Evolutionary conservation across 2,329 filamentous ascomycete species (phyloP), one percentile per base, ranked within the genome.

Genomic region (Madurella mycetomatis): DNA sequence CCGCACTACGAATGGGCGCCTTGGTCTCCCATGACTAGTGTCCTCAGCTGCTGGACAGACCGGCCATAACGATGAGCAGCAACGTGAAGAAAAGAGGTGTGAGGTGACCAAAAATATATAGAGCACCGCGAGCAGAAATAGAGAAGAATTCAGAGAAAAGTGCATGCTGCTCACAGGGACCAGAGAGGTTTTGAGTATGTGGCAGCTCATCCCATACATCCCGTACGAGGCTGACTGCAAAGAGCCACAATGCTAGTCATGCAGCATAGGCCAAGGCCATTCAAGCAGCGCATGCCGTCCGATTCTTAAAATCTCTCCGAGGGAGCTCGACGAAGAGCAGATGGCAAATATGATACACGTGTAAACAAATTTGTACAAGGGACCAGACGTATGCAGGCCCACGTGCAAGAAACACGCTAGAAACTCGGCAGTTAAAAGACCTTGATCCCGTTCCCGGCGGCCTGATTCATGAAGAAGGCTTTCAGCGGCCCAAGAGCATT

Each of bases 401-500:
- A 55, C 42, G 46, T 39, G 55, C 25, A 25, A 25, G 47, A 37
- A 41, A 37, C n/a, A 18, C 49, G 39, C 45, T 47, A 46, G 34
- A 53, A 41, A n/a, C 13, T 16, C 16, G 40, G 9, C 19, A 12
- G 37, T 63, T 40, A 66, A 40, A 73, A 68, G n/a, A 78, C 62
- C 64, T 77, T 80, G 41, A 70, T 63, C 7, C 80, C 79, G 41
- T 74, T 78, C 7, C 80, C 81, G 9, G 82, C 80, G 9, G 83
- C 83, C 68, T 84, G 82, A 49, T 82, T 82, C 92, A 97, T 97
- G 58, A 97, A 78, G 67, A 92, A 90, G 43, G 79, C 82, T 78
- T 97, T 97, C 53, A 96, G 66, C 39, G 87, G 83, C 0, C 82
- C 80, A 65, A 95, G 66, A 2, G 81, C 79, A 70, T 96, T 86